Evolutionary conservation across 2,329 filamentous ascomycete genomes (phyloP).

Genomic region (Phoma herbarum): DNA sequence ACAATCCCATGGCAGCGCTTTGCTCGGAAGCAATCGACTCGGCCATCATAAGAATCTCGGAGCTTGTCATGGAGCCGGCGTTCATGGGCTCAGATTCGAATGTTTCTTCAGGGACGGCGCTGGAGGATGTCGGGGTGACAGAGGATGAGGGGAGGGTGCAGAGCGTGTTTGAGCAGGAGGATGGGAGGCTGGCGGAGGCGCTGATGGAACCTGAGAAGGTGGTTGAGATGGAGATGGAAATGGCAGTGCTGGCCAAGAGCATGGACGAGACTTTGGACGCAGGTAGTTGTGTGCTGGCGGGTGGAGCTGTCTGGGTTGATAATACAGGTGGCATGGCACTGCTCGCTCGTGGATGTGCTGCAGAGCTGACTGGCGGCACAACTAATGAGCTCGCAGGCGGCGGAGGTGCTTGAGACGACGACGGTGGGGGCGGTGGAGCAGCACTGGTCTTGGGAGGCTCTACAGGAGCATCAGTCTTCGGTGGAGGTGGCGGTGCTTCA

Average conservation of each 20-base stretch:
- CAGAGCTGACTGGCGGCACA: not conserved
- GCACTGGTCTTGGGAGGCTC: conserved; percentile 9
- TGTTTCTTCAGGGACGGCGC: conserved; percentile 9
- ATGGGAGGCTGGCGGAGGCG: not conserved
- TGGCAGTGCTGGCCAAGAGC: not conserved
- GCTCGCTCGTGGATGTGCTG: not conserved
- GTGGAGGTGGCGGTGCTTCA: conserved; percentile 1
- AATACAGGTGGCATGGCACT: not conserved
- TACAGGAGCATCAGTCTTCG: conserved; percentile 3
- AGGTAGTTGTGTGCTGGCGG: not conserved
- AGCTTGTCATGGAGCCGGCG: conserved; percentile 15
- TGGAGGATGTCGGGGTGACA: conserved; percentile 6
- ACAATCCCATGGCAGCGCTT: conserved; percentile 8
- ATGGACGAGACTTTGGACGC: not conserved
- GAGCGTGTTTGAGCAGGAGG: conserved; percentile 22
- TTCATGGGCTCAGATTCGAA: conserved; percentile 22
- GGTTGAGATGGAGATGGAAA: not conserved
- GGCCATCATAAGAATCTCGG: conserved; percentile 14
- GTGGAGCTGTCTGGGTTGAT: not conserved
- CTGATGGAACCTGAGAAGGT: not conserved
- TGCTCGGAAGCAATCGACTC: conserved; percentile 8
- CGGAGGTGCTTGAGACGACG: not conserved
- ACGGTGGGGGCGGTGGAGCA: not conserved
- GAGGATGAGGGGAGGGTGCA: conserved; percentile 16
- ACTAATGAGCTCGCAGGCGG: not conserved